A percentile compares a stretch with the other conserved stretches of the same genome.
phyloP scores from a whole-genome alignment of 2,329 filamentous ascomycete genomes.

The Aspergillus chevalieri region DNA sequence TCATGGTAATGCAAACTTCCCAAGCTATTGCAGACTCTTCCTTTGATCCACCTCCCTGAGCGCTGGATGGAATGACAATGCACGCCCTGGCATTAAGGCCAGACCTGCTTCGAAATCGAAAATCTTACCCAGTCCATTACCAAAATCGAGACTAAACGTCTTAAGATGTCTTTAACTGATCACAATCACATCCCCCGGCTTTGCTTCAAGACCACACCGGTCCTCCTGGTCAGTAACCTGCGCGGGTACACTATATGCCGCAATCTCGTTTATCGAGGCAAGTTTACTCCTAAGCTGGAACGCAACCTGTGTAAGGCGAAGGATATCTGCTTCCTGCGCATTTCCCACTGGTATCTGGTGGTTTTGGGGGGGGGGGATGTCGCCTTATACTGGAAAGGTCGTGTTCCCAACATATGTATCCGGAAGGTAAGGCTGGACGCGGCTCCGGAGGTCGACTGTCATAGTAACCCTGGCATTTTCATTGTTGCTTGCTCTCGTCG shows the following conservation, averaged over 20 bases:
- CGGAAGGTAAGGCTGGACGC: slow-evolving; percentile 1
- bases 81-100: not conserved
- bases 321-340: not conserved
- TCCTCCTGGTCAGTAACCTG: slow-evolving; percentile 1
- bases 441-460: slow-evolving; percentile 2
- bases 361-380: not conserved
- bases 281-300: not conserved
- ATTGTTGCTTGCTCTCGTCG: not conserved
- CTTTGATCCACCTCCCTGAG: not conserved
- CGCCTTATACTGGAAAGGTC: not conserved
- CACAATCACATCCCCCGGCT: not conserved
- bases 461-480: not conserved
- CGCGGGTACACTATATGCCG: slow-evolving; percentile 1
- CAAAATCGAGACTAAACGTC: not conserved
- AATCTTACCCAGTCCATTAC: not conserved
- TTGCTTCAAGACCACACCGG: not conserved
- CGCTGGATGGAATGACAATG: not conserved
- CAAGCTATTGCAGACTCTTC: not conserved
- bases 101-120: not conserved
- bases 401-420: slow-evolving; percentile 3
- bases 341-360: not conserved
- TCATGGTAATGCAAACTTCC: not conserved
- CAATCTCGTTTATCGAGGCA: not conserved
- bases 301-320: not conserved
- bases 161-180: not conserved